Percentiles rank a stretch among this genome's conserved stretches.
These are phyloP conservation scores for Tolypocladium cylindrosporum DNA, from an alignment of 2,329 filamentous ascomycete genomes.

Conservation along the genomic window DNA sequence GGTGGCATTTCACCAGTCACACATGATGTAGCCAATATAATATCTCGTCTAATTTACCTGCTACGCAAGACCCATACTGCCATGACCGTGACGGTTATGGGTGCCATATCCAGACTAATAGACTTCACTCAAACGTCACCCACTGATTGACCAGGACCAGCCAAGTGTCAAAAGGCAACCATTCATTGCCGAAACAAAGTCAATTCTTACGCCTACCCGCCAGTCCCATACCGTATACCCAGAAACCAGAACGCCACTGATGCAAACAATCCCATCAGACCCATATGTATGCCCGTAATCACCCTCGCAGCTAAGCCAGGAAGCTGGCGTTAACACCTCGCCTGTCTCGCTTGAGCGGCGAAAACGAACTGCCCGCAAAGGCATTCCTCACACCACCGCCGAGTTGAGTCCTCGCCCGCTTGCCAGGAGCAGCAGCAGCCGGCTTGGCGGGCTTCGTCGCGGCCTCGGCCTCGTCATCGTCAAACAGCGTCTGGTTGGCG, in stretches of 20 bases:
- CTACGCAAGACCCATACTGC: too few species aligned
- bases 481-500: conserved; percentile 58
- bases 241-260: background rate
- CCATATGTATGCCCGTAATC: background rate
- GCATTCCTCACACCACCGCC: conserved; percentile 27
- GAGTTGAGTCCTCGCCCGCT: conserved; percentile 5
- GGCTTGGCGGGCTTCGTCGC: conserved; percentile 30
- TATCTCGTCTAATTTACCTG: too few species aligned
- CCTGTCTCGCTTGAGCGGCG: conserved; percentile 61
- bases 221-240: background rate
- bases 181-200: background rate
- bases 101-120: background rate
- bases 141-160: background rate
- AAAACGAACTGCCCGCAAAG: conserved; percentile 49
- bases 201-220: background rate
- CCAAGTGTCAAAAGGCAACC: background rate
- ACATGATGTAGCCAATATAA: background rate
- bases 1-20: background rate
- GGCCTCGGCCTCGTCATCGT: conserved; percentile 43
- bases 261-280: background rate
- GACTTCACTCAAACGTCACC: background rate
- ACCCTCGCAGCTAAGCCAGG: conserved; percentile 25
- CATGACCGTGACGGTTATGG: too few species aligned
- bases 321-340: conserved; percentile 54
- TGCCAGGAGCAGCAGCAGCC: background rate